Base-by-base conservation (phyloP, 305 asterid species). In the Fraxinus albicans region DNA sequence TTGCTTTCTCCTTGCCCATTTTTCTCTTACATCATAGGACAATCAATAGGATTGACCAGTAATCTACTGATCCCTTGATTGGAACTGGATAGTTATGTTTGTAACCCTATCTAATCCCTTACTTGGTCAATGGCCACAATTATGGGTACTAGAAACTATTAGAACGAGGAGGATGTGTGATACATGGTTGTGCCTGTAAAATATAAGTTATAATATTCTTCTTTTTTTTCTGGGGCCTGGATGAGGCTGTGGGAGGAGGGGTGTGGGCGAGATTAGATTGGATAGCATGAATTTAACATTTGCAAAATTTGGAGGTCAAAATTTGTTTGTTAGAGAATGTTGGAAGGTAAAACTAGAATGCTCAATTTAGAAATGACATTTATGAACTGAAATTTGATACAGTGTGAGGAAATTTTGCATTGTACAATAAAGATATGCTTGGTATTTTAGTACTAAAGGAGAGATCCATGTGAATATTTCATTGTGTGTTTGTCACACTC, bases 1-100 rank as follows among this genome's bases (percentile, higher is more conserved):
- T 83, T 82, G 93, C 21, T 67, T 79, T 73, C 76, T 78, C n/a
- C 65, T 80, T 78, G 6, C 80, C 77, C 80, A 58, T 72, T 31
- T 31, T 77, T 77, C 35, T 58, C 34, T 50, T 21, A 27, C 73
- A 27, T 67, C 73, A 27, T 25, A 67, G 73, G 73, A 67, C 73
- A 67, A 67, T 67, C 35, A 25, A 29, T 25, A 23, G 15, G 73
- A 65, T 2, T 65, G 34, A 10, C 4, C 67, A 19, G 67, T 19
- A 58, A 58, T 58, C 27, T 58, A n/a, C 67, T 19, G 67, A 58
- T 58, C 67, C 67, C 27, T 58, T 58, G 67, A 58, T 19, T 58
- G 67, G 27, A 58, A 58, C 67, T 19, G 67, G 67, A 55, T 55
- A 6, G 73, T 21, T 60, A 63, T 63, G 13, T 63, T 63, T 63